phyloP scores from a whole-genome alignment of 176 grass and related monocot genomes.

The Rhynchospora pubera region DNA sequence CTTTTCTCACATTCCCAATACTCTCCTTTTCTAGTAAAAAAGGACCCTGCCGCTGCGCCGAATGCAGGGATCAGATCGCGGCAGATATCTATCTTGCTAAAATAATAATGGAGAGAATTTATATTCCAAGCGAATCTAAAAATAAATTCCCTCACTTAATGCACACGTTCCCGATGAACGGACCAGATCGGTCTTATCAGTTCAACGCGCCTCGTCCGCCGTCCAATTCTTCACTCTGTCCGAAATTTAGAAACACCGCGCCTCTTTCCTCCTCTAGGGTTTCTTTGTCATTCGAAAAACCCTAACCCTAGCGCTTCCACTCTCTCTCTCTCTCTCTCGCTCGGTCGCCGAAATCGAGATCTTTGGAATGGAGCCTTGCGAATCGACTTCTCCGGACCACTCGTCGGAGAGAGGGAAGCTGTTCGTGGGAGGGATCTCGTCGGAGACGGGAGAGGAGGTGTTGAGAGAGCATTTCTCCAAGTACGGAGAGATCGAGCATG shows the following conservation, averaged over 20 bases:
- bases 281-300: constrained; percentile 22
- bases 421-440: constrained; percentile 48
- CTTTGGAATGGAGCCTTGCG: not conserved
- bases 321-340: not conserved
- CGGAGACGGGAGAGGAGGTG: not conserved
- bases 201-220: not conserved
- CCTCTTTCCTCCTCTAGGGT: constrained; percentile 21
- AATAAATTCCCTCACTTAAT: constrained; percentile 19
- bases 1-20: not conserved
- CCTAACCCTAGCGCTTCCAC: no score
- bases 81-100: not conserved
- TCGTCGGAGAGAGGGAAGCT: constrained; percentile 36
- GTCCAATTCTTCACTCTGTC: not conserved
- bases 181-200: not conserved
- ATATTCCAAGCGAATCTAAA: not conserved
- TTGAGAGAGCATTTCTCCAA: constrained; percentile 39
- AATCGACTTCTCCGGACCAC: not conserved
- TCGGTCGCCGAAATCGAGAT: not conserved
- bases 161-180: not conserved
- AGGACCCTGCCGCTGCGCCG: not conserved
- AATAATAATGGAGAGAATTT: not conserved
- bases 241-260: constrained; percentile 19
- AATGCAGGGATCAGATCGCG: not conserved
- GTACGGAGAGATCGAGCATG: constrained; percentile 41
- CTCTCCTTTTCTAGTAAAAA: not conserved